Evolutionary conservation across 2,329 filamentous ascomycete species (phyloP), one percentile per base, ranked within the genome.

Genomic region (Monosporascus sp.): DNA sequence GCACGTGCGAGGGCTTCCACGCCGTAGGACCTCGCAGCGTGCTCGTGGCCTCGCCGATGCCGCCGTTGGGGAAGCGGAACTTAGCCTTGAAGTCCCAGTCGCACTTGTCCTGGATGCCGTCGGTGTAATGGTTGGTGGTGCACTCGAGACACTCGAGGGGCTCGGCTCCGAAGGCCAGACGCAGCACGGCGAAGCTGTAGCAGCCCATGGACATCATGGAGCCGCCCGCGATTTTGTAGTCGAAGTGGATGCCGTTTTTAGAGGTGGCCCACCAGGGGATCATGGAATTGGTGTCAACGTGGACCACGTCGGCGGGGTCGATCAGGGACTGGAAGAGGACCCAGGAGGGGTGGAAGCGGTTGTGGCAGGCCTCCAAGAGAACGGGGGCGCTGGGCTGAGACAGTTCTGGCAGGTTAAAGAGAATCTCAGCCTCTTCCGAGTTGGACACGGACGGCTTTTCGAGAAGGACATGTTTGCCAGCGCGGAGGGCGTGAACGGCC

Each of bases 391-490:
- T 59, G 0, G 64, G 59, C 2, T 62, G 50, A 6, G 56, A 59
- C 37, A 68, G 54, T 37, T 62, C 50, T 0, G 66, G 63, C 6
- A 70, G 55, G 2, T 62, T 53, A 54, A 73, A 72, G 11, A 75
- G 60, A 1, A 52, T 54, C 1, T 53, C 48, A 0, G 72, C 72
- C 58, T 76, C 69, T 0, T 45, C 52, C 1, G 65, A 57, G 55
- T 74, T 75, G 6, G 67, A 66, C 6, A 64, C 65, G 2, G 68
- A 63, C 0, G 75, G 74, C 54, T 76, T 77, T 55, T 76, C 74
- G 11, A 75, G 62, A 1, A 76, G 66, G n/a, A 77, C 73, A 54
- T 76, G 72, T 49, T 76, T 77, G 7, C 70, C 71, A 3, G 69
- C 70, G 3, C 58, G 54, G 24, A 77, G 56, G 6, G 72, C 63